Evolutionary conservation across 2,329 filamentous ascomycete species (phyloP), one percentile per base, ranked within the genome.

Genomic region (Graphilbum fragrans): DNA sequence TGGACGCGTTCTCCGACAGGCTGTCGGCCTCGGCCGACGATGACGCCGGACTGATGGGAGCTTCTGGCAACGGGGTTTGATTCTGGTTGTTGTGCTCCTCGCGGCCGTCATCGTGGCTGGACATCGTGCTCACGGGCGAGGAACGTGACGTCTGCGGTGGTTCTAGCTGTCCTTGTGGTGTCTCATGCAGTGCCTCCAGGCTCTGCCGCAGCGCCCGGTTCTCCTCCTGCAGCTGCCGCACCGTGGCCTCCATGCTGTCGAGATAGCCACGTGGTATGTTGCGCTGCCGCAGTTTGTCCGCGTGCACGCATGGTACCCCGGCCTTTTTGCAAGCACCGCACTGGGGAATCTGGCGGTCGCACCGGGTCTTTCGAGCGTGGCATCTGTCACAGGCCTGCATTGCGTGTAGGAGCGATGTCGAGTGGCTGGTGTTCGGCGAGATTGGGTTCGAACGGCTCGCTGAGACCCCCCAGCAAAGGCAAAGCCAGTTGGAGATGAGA

Each of bases 301-400:
- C 39, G 35, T 49, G 40, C 2, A 46, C 20, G 17, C 46, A 49
- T 14, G 35, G 25, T 11, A 36, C 38, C 12, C 41, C 37, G 3
- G 41, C 41, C 31, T 46, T 49, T 11, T 40, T 41, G 25, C 47
- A 49, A 3, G 43, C 34, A 17, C 43, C 40, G 38, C 47, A 49
- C 17, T 45, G 45, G 9, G 47, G 47, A 5, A 46, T 41, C 17
- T 37, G 38, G 2, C 42, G 21, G 38, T 49, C 47, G 38, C 47
- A 49, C 6, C 44, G 39, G 4, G 45, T 48, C 42, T 49, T 49
- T 12, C 47, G 46, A 5, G 35, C 12, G 29, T 48, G 43, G 37
- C 47, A 49, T 2, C 44, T 38, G n/a, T 48, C 47, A 25, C 47
- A 49, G 9, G 47, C 47, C 35, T 41, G 45, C 41, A 43, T 49